phyloP scores from a whole-genome alignment of 2,329 filamentous ascomycete genomes.

The Pezicula neosporulosa region DNA sequence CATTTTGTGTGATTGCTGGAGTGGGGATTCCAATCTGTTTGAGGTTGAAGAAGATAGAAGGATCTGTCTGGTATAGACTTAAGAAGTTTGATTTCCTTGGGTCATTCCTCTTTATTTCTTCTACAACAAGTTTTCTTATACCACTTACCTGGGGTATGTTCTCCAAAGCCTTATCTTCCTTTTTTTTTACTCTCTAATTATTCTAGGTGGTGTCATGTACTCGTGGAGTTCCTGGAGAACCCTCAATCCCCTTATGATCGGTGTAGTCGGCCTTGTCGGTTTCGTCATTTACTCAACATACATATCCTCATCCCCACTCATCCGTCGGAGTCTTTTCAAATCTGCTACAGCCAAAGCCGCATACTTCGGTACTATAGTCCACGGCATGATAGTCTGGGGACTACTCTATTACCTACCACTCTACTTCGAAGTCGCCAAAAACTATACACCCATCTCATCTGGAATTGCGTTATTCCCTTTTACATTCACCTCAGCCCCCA shows the following conservation, averaged over 20 bases:
- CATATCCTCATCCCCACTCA: slow-evolving; percentile 19
- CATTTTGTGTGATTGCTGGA: slow-evolving; percentile 18
- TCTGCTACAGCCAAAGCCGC: slow-evolving; percentile 42
- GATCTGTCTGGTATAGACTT: slow-evolving; percentile 15
- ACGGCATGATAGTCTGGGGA: slow-evolving; percentile 53
- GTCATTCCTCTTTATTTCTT: slow-evolving; percentile 54
- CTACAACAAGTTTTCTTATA: slow-evolving; percentile 55
- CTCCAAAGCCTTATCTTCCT: neutral
- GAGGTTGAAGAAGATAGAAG: slow-evolving; percentile 13
- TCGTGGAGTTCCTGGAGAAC: slow-evolving; percentile 38
- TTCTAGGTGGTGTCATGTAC: slow-evolving; percentile 35
- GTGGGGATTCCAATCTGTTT: slow-evolving; percentile 20
- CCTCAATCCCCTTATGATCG: slow-evolving; percentile 40
- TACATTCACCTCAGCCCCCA: slow-evolving; percentile 56
- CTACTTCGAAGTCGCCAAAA: slow-evolving; percentile 47
- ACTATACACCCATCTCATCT: slow-evolving; percentile 45
- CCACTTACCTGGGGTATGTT: slow-evolving; percentile 51
- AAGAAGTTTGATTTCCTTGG: slow-evolving; percentile 57
- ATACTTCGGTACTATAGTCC: slow-evolving; percentile 51
- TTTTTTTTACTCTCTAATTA: slow-evolving; percentile 31
- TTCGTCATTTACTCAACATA: slow-evolving; percentile 36
- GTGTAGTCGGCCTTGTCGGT: slow-evolving; percentile 33
- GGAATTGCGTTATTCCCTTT: slow-evolving; percentile 54
- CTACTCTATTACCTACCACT: slow-evolving; percentile 52
- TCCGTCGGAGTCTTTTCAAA: slow-evolving; percentile 33